Evolutionary conservation across 2,329 filamentous ascomycete genomes (phyloP), one percentile per base, ranked within the genome.

Genomic region (Penicillium capsulatum): DNA sequence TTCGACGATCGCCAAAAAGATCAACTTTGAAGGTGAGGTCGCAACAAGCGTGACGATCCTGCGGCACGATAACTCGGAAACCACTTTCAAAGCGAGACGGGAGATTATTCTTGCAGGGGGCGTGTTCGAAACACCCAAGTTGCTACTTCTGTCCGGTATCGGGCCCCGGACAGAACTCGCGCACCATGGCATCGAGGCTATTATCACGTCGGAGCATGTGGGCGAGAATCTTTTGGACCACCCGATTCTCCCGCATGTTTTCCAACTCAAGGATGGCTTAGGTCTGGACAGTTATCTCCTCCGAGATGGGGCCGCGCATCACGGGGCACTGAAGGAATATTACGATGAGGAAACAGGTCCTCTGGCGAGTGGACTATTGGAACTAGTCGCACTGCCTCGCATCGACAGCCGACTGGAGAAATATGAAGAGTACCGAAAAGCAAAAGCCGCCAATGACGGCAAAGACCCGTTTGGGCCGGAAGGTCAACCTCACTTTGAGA

Each of bases 401-500:
- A 45, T 51, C 15, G 46, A 51, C n/a, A 30, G 37, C 5, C 35
- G 33, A 2, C 64, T 81, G 0, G 65, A 72, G 36, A 69, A 66
- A 29, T 65, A 66, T 38, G 57, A 62, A 2, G 66, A 69, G 31
- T 81, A 80, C 47, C 53, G 55, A 4, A 60, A 59, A 14, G 61
- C 55, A 32, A 69, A 68, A 42, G 55, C 53, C 4, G 48, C 51
- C 4, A 71, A 72, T 40, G 63, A 60, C 9, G 61, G 59, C 8
- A 38, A 58, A 1, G 76, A 79, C 37, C 75, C 75, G 3, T 79
- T 79, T 47, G 68, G 69, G 2, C 75, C 76, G 0, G 65, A 58
- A 10, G 76, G 75, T 2, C 75, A 80, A 54, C 76, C 77, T 24
- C 76, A 80, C 47, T 79, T 80, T 44, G 75, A 80, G 59, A 65